Conservation (phyloP, 1,139 yeast species). For the Sugiyamaella paludigena region DNA sequence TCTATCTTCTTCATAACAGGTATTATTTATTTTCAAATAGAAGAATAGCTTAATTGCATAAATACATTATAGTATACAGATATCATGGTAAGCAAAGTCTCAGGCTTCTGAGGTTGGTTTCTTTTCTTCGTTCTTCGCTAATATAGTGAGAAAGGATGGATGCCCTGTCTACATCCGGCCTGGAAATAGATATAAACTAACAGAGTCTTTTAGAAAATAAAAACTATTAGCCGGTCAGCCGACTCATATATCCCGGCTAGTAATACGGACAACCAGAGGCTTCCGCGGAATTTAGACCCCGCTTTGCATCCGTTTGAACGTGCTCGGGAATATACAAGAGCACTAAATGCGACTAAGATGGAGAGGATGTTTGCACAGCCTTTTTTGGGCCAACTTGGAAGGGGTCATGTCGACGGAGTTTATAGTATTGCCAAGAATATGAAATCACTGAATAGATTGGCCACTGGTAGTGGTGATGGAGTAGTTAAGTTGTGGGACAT, state of each 20-base stretch:
- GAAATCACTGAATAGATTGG: constrained; percentile 65
- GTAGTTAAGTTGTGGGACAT: constrained; percentile 90
- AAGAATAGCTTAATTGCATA: too few species aligned
- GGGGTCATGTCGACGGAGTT: constrained; percentile 96
- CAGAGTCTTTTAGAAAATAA: constrained; percentile 71
- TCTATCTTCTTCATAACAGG: too few species aligned
- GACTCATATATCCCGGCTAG: constrained; percentile 91
- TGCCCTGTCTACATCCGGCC: too few species aligned
- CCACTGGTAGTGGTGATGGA: constrained; percentile 96
- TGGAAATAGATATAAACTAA: too few species aligned
- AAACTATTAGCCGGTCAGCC: constrained; percentile 85
- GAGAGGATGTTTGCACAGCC: constrained; percentile 98
- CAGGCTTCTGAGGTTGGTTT: too few species aligned
- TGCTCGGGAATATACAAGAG: constrained; percentile 93
- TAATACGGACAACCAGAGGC: constrained; percentile 80
- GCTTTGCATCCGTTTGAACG: constrained; percentile 96
- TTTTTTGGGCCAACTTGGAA: constrained; percentile 89
- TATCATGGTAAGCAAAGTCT: too few species aligned
- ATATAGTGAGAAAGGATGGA: too few species aligned
- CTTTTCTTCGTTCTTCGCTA: too few species aligned
- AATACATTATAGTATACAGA: too few species aligned
- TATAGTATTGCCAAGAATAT: constrained; percentile 82
- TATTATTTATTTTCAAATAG: too few species aligned
- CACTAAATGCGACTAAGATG: constrained; percentile 89
- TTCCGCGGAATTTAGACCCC: constrained; percentile 89